Evolutionary conservation across 2,329 filamentous ascomycete genomes (phyloP).

Genomic region (Penicillium thymicola): DNA sequence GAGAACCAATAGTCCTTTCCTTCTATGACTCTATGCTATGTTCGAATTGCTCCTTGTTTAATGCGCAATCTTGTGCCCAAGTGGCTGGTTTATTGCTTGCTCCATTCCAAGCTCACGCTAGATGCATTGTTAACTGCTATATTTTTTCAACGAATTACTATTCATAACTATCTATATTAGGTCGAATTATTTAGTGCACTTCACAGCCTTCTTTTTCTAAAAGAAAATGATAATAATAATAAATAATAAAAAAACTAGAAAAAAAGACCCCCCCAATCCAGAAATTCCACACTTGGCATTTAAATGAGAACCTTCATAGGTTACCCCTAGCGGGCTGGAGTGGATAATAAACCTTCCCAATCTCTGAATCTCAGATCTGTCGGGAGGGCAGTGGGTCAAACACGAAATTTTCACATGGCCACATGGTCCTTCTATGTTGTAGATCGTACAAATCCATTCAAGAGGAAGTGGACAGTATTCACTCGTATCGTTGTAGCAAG

Average conservation of each 20-base stretch:
- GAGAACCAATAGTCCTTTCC: neutral
- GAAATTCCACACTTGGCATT: neutral
- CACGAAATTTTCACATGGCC: neutral
- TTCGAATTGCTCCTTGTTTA: neutral
- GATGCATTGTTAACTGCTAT: neutral
- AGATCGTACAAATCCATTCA: too few species aligned
- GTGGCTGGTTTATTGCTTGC: neutral
- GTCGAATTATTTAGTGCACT: neutral
- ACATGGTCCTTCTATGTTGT: too few species aligned
- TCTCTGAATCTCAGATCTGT: neutral
- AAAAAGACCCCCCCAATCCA: neutral
- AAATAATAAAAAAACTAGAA: too few species aligned
- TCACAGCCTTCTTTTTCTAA: neutral
- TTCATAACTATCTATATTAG: neutral
- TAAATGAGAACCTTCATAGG: neutral
- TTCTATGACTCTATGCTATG: neutral
- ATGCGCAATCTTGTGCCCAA: neutral
- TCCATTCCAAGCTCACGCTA: neutral
- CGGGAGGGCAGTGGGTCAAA: neutral
- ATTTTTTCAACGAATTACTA: neutral
- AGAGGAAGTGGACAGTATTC: neutral
- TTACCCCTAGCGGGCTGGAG: neutral
- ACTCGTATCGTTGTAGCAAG: neutral
- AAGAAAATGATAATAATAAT: too few species aligned
- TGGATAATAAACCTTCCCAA: neutral